phyloP scores from a whole-genome alignment of 192 early-diverging fungal species.

The Oehlia diaphana region DNA sequence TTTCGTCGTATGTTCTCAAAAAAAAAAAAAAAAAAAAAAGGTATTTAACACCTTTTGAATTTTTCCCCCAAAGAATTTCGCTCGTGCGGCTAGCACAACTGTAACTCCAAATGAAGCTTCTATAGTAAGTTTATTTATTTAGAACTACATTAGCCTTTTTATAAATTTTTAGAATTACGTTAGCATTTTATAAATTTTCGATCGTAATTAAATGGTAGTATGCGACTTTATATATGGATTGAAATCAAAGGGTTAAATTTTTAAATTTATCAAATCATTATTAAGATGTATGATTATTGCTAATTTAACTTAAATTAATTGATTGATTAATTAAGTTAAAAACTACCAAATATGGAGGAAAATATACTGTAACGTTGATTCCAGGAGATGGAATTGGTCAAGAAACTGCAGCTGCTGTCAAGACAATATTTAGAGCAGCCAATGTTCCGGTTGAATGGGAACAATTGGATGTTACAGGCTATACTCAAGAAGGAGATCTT shows the following conservation, averaged over 20 bases:
- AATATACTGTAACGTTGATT: slow-evolving; percentile 94
- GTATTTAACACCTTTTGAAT: neutral
- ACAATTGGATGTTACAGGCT: slow-evolving; percentile 95
- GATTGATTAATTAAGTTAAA: neutral
- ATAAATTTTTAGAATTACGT: too few species aligned
- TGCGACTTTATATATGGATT: neutral
- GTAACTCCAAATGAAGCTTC: neutral
- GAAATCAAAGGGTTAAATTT: neutral
- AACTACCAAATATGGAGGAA: slow-evolving; percentile 82
- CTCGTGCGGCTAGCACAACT: neutral
- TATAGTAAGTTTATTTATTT: neutral
- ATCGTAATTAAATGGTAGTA: neutral
- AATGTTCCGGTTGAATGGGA: slow-evolving; percentile 96
- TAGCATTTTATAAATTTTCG: neutral
- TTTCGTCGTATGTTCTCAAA: neutral
- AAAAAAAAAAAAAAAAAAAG: neutral
- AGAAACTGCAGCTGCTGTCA: slow-evolving; percentile 88
- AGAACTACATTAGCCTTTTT: too few species aligned
- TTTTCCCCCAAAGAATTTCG: neutral
- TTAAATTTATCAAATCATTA: neutral
- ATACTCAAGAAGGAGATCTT: slow-evolving; percentile 77
- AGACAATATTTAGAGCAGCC: slow-evolving; percentile 91
- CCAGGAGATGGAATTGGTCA: slow-evolving; percentile 98
- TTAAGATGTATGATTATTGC: neutral
- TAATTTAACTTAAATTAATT: neutral